Evolutionary conservation across 768 basidiomycete genomes (phyloP), one percentile per base, ranked within the genome.

Genomic region (Kwoniella shandongensis): DNA sequence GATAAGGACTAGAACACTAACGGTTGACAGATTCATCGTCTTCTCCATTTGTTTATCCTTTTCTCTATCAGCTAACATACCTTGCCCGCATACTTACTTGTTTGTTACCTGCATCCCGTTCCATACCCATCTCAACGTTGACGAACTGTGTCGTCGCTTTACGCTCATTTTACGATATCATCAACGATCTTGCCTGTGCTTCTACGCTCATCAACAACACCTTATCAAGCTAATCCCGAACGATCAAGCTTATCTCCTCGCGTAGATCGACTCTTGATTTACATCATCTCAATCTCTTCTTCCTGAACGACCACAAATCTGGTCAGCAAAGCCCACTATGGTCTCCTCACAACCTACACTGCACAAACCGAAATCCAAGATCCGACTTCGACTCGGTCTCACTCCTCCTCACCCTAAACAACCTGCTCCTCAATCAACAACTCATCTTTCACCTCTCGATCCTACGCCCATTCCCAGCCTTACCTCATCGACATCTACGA

Each of bases 371-470:
- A 72, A 73, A 54, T 74, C 70, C 15, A 70, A 70, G 55, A 61
- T 76, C 12, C 61, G 74, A 8, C 67, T 76, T n/a, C 59, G 72
- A 32, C 50, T 76, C 0, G 73, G 73, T 40, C 55, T 75, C 10
- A 67, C 72, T 6, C 70, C 74, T 25, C 59, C 69, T 54, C 61
- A 66, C 46, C 64, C 67, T n/a, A 62, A 61, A 58, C 45, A 51
- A 50, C 30, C 54, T 54, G 55, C 6, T 41, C 64, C 49, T 40
- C 52, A 59, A 15, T 35, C 26, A n/a, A 17, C 38, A 22, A 39
- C 40, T 18, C 44, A 39, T 44, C 12, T 39, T 17, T 46, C 44
- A 10, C 44, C 45, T 35, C 35, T 35, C n/a, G 22, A 26, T 36
- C 32, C 32, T 13, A 32, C 6, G 13, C 32, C 32, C 40, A 26